Percentiles rank a stretch among this genome's conserved stretches.
Conservation (phyloP, 257 asterid genomes). For the Mentha longifolia region DNA sequence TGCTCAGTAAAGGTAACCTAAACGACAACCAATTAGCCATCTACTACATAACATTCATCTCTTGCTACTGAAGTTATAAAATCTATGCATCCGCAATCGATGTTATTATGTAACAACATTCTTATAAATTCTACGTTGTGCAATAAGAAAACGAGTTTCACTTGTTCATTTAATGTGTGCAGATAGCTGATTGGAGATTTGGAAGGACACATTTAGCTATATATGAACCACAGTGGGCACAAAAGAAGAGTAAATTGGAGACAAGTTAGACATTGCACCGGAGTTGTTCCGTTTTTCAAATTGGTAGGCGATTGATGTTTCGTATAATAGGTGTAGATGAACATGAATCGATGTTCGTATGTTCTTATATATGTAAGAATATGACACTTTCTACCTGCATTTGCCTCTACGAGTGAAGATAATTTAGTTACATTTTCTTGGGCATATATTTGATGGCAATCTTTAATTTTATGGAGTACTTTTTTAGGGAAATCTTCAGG, state of each 20-base stretch:
- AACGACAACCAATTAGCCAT: constrained; percentile 2
- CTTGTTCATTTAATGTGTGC: constrained; percentile 28
- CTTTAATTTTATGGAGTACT: too few relatives aligned
- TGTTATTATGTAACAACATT: neutral
- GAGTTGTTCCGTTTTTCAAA: too few relatives aligned
- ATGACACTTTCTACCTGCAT: too few relatives aligned
- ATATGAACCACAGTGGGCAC: constrained; percentile 97
- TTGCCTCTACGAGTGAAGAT: too few relatives aligned
- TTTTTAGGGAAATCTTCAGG: too few relatives aligned
- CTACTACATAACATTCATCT: neutral
- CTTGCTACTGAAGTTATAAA: neutral
- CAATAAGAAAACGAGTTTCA: neutral
- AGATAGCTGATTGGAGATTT: constrained; percentile 96
- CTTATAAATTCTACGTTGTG: too few relatives aligned
- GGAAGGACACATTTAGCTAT: constrained; percentile 92
- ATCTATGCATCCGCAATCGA: neutral
- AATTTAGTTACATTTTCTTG: too few relatives aligned
- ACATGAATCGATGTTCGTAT: too few relatives aligned
- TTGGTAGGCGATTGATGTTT: too few relatives aligned
- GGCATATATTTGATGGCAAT: too few relatives aligned
- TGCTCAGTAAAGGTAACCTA: constrained; percentile 80
- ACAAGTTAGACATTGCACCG: neutral
- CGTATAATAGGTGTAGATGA: too few relatives aligned
- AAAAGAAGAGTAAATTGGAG: constrained; percentile 58
- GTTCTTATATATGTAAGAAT: too few relatives aligned